Conservation (phyloP, 441 rosid species). For the Sinapis alba region DNA sequence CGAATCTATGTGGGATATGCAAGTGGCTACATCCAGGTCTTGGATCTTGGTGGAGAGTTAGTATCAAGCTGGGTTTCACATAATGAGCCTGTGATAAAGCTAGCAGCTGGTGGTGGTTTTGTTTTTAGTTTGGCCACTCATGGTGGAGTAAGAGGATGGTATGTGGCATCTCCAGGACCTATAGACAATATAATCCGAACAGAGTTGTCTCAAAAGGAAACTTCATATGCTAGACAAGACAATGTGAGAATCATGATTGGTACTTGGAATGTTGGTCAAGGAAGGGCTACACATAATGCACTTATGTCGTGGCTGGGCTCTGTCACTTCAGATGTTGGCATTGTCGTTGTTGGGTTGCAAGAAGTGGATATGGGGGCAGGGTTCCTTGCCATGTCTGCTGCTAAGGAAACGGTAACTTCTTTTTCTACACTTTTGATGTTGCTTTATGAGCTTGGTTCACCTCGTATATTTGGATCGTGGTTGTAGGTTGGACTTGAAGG, state of each 20-base stretch:
- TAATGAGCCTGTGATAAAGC: constrained; percentile 79
- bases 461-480: constrained; percentile 19
- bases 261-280: constrained; percentile 99
- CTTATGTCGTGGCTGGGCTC: constrained; percentile 90
- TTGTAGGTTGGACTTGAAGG: constrained; percentile 99
- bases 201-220: constrained; percentile 66
- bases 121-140: constrained; percentile 90
- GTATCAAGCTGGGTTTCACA: constrained; percentile 89
- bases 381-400: constrained; percentile 98
- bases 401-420: constrained; percentile 83
- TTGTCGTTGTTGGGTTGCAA: constrained; percentile 88
- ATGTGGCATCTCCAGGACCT: constrained; percentile 84
- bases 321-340: constrained; percentile 81
- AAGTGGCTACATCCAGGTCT: constrained; percentile 78
- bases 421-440: not conserved
- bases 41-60: constrained; percentile 87
- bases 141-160: constrained; percentile 98
- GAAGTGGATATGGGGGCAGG: constrained; percentile 99
- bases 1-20: constrained; percentile 81
- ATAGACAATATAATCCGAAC: constrained; percentile 67
- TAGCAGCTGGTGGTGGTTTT: constrained; percentile 72
- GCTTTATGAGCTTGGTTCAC: constrained; percentile 7
- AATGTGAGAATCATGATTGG: constrained; percentile 73
- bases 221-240: constrained; percentile 54
- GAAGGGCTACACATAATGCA: constrained; percentile 81